Base-by-base conservation (phyloP, 2,329 filamentous ascomycete genomes). In the Alternaria panax region DNA sequence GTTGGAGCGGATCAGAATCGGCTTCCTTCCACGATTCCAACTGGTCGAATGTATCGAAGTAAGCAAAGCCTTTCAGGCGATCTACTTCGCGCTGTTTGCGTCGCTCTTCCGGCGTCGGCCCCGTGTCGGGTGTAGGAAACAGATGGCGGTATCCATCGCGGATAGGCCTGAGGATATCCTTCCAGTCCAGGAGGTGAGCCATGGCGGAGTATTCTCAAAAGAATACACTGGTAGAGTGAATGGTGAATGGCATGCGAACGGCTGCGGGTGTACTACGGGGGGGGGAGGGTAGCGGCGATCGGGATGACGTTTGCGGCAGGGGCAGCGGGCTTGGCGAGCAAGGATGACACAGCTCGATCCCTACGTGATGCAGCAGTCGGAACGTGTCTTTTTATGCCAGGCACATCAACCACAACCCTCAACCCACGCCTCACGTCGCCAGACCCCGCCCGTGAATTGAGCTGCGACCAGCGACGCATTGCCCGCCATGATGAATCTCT, bases 401-500 rank as follows among this genome's bases (percentile, higher is more conserved):
- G 61, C 59, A 63, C 40, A n/a, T 51, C 42, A 57, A 60, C 51
- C 28, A 30, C 50, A 50, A 38, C 54, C 64, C 12, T 48, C 60
- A 59, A 51, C 63, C 63, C 57, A 61, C 45, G 45, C 62, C 51
- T 47, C 63, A n/a, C 58, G 50, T 62, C 64, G 61, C 57, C 60
- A 40, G 58, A 57, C 61, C 60, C 56, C 51, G 57, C 54, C 65
- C 60, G 62, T 38, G 60, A 55, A 46, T 47, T 25, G 38, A 32
- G 65, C 50, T 57, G 60, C 62, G 65, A 62, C 60, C 53, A 62
- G 64, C 65, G 60, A 68, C 57, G 41, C 57, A 22, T 59, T 70
- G 62, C 28, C 67, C 70, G 64, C 68, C 77, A 85, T 64, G 68
- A 90, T 91, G 88, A 91, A 91, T 81, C 81, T 90, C 76, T 91